phyloP scores from a whole-genome alignment of 2,329 filamentous ascomycete species.

The Cryphonectria carpinicola region DNA sequence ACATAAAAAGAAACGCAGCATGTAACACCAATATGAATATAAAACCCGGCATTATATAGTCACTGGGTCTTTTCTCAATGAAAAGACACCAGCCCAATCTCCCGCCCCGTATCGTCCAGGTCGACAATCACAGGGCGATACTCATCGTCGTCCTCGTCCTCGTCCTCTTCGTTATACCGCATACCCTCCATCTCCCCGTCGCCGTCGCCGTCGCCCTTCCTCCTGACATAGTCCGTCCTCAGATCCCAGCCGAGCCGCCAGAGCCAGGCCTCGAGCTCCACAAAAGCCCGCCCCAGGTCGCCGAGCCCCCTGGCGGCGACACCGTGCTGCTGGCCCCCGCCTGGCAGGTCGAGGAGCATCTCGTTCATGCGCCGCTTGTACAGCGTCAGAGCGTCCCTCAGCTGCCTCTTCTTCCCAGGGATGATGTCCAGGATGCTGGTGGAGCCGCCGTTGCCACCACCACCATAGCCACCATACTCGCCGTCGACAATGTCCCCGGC shows the following conservation, averaged over 20 bases:
- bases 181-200: constrained; percentile 40
- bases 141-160: constrained; percentile 50
- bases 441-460: constrained; percentile 12
- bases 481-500: not conserved
- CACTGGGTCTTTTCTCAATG: constrained; percentile 14
- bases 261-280: constrained; percentile 52
- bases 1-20: not conserved
- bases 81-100: constrained; percentile 58
- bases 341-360: constrained; percentile 41
- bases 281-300: constrained; percentile 53
- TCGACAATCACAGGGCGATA: constrained; percentile 58
- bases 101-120: constrained; percentile 55
- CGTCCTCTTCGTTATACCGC: constrained; percentile 53
- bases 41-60: not conserved
- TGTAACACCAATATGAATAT: not conserved
- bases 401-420: constrained; percentile 36
- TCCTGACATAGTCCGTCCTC: constrained; percentile 52
- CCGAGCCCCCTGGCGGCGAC: constrained; percentile 43
- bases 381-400: constrained; percentile 54
- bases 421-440: constrained; percentile 40
- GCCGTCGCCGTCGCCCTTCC: constrained; percentile 57
- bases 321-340: constrained; percentile 34
- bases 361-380: constrained; percentile 61
- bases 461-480: constrained; percentile 18
- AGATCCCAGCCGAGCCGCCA: constrained; percentile 60